Evolutionary conservation across 2,329 filamentous ascomycete species (phyloP).

Genomic region (Penicillium sp.): DNA sequence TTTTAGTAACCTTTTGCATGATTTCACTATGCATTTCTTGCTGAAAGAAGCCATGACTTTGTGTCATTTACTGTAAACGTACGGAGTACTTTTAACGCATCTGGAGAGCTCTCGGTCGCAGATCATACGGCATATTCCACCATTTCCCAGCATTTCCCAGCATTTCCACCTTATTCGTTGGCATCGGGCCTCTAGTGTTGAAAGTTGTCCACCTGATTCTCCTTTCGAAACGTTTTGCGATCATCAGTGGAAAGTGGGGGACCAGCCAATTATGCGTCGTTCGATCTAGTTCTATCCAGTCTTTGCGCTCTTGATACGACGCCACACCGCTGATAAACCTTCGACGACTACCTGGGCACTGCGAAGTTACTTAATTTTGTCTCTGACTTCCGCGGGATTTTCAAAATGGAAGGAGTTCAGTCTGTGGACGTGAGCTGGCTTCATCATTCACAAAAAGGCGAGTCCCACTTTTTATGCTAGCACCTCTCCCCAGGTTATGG

Average conservation of each 20-base stretch:
- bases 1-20: slow-evolving; percentile 4
- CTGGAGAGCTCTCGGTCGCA: slow-evolving; percentile 1
- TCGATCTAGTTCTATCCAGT: slow-evolving; percentile 20
- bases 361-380: neutral
- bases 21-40: slow-evolving; percentile 1
- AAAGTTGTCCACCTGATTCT: slow-evolving; percentile 7
- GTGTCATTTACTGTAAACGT: neutral
- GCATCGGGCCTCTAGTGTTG: neutral
- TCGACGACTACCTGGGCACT: neutral
- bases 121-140: slow-evolving; percentile 6
- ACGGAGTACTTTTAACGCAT: neutral
- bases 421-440: slow-evolving; percentile 89
- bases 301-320: slow-evolving; percentile 18
- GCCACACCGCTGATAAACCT: slow-evolving; percentile 19
- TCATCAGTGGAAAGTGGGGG: slow-evolving; percentile 18
- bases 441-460: slow-evolving; percentile 80
- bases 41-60: neutral
- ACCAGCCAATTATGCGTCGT: slow-evolving; percentile 25
- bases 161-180: neutral
- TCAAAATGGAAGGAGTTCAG: slow-evolving; percentile 72
- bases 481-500: neutral
- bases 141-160: neutral
- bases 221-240: slow-evolving; percentile 6
- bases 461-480: slow-evolving; percentile 29
- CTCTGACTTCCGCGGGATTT: neutral